These are phyloP conservation scores for Galerina sulciceps DNA, from an alignment of 768 basidiomycete genomes.

Conservation along the genomic window DNA sequence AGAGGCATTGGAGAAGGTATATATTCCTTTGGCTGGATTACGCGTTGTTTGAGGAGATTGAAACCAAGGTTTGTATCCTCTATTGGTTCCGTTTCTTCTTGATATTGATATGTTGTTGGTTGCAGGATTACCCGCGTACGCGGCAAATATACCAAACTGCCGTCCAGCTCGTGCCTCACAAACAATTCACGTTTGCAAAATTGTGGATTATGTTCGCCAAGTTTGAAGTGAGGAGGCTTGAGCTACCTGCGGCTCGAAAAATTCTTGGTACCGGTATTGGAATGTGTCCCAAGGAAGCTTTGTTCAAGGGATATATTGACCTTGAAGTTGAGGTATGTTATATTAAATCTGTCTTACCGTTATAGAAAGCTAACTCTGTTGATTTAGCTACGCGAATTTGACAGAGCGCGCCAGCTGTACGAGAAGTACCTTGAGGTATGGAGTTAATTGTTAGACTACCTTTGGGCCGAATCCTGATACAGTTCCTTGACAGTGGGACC, in stretches of 20 bases:
- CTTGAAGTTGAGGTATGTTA: constrained; percentile 84
- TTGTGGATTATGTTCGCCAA: constrained; percentile 92
- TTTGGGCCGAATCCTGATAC: constrained; percentile 56
- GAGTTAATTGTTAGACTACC: constrained; percentile 17
- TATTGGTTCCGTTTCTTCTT: neutral
- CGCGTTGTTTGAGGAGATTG: constrained; percentile 95
- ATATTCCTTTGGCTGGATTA: constrained; percentile 96
- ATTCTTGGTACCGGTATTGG: constrained; percentile 90
- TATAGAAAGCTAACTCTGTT: constrained; percentile 1
- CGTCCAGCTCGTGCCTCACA: constrained; percentile 89
- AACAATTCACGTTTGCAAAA: constrained; percentile 97
- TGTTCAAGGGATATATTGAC: constrained; percentile 97
- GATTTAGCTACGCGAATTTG: constrained; percentile 87
- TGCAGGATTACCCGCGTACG: constrained; percentile 80
- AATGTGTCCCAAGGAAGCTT: constrained; percentile 92
- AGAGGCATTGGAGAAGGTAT: constrained; percentile 89
- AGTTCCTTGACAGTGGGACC: constrained; percentile 63
- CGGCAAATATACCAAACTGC: constrained; percentile 94
- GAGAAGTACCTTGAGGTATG: constrained; percentile 91
- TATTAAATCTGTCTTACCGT: constrained; percentile 8
- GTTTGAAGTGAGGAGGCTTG: constrained; percentile 87
- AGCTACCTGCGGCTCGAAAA: constrained; percentile 85
- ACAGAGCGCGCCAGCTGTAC: constrained; percentile 88
- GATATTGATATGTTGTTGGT: neutral
- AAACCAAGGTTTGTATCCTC: constrained; percentile 70